Base-by-base conservation (phyloP, 352 stramenopile species). In the Pilasporangium apinafurcum region DNA sequence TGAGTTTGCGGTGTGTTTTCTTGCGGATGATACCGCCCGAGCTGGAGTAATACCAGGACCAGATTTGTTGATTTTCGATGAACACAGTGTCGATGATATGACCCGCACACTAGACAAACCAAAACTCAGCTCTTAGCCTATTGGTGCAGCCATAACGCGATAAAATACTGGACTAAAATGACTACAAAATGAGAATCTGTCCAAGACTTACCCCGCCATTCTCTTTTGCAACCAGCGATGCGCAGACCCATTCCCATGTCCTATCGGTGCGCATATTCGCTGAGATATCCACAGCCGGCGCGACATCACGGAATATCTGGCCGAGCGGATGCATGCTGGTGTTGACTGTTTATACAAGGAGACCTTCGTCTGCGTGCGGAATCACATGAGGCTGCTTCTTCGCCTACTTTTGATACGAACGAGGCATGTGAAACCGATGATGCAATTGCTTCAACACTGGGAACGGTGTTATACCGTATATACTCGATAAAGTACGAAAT, bases 31-130 rank as follows among this genome's bases (percentile, higher is more conserved):
- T 46, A 17, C 76, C 76, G 42, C 58, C 48, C 4, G 41, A 52
- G 31, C 53, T 73, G 7, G 56, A 75, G 54, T 74, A 83, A 52
- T 82, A 89, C 79, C 79, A 89, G 9, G 69, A 76, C 71, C 72
- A 86, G 43, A 92, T 87, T 49, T 88, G 67, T 37, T 82, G 72
- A 37, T 84, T 79, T 51, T 83, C 56, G 31, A 88, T 42, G 51
- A 90, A 86, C 22, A 89, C 66, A 27, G 67, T 86, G 48, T 88
- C 80, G 16, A 92, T 47, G 1, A 90, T 51, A 4, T 62, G 56
- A 25, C 86, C 44, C 9, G 34, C 45, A 34, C 77, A 83, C 59
- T 80, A 20, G 2, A 7, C 12, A 16, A 21, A 7, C 20, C n/a
- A 41, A n/a, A n/a, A n/a, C n/a, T n/a, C n/a, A n/a, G n/a, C n/a